phyloP scores from a whole-genome alignment of 2,329 filamentous ascomycete species.

The Diaporthe longicolla region DNA sequence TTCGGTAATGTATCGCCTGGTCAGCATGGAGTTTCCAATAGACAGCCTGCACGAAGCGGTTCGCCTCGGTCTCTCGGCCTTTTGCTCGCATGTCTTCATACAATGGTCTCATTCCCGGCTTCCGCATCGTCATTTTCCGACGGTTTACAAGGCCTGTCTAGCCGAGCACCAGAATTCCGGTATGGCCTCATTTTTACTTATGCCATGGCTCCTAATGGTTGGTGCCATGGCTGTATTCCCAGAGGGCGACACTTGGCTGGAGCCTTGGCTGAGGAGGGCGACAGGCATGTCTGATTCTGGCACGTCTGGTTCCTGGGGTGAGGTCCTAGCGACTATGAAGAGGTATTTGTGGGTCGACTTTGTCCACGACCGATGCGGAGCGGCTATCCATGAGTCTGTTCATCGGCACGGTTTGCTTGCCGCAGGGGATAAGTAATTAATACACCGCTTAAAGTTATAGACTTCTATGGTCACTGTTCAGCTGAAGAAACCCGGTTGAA shows the following conservation, averaged over 20 bases:
- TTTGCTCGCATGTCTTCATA: conserved; percentile 55
- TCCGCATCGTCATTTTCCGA: conserved; percentile 44
- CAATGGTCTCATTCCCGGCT: conserved; percentile 50
- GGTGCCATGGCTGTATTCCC: conserved; percentile 48
- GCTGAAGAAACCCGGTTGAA: background rate
- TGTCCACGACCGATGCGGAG: conserved; percentile 24
- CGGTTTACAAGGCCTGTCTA: conserved; percentile 42
- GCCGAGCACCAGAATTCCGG: background rate
- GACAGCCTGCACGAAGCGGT: conserved; percentile 53
- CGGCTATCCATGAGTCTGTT: background rate
- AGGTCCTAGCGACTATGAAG: conserved; percentile 23
- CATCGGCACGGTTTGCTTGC: background rate
- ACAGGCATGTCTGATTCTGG: conserved; percentile 41
- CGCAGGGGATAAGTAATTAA: background rate
- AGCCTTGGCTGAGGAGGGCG: conserved; percentile 45
- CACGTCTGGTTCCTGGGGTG: conserved; percentile 44
- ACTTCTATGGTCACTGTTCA: background rate
- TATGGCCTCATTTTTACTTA: conserved; percentile 40
- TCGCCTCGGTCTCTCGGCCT: conserved; percentile 56
- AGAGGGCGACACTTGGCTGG: conserved; percentile 45
- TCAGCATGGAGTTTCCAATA: conserved; percentile 50
- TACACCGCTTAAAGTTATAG: background rate
- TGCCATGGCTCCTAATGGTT: conserved; percentile 49
- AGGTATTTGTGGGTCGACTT: conserved; percentile 39
- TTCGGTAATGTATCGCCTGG: conserved; percentile 58